Conservation (phyloP, 192 early-diverging fungal genomes). For the Coemansia furcata region DNA sequence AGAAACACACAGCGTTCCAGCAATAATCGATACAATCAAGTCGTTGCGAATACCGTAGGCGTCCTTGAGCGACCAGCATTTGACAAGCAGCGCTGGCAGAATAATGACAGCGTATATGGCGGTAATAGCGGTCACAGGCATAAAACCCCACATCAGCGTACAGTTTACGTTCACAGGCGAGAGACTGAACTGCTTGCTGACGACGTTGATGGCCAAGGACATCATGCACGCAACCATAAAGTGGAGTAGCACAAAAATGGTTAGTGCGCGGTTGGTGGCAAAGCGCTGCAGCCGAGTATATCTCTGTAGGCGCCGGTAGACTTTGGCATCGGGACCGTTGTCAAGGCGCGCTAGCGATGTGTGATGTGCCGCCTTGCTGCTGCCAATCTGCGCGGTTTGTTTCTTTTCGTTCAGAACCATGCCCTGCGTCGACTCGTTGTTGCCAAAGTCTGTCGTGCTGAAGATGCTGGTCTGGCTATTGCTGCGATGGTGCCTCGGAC, state of each 20-base stretch:
- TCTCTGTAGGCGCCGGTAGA: constrained; percentile 29
- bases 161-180: constrained; percentile 28
- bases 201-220: constrained; percentile 39
- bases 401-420: constrained; percentile 23
- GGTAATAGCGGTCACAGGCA: constrained; percentile 13
- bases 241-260: constrained; percentile 16
- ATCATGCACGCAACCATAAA: constrained; percentile 12
- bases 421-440: constrained; percentile 12
- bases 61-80: constrained; percentile 38
- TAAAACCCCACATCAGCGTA: constrained; percentile 33
- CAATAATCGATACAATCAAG: constrained; percentile 19
- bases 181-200: constrained; percentile 35
- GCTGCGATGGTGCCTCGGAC: constrained; percentile 6
- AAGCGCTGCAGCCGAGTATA: constrained; percentile 40
- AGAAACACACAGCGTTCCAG: constrained; percentile 19
- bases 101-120: constrained; percentile 19
- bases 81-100: constrained; percentile 24
- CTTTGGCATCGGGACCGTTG: constrained; percentile 13
- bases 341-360: constrained; percentile 1
- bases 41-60: constrained; percentile 50
- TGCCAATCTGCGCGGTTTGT: not conserved
- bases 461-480: constrained; percentile 37
- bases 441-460: constrained; percentile 31
- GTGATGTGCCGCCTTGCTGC: constrained; percentile 13
- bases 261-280: constrained; percentile 14